Conservation (phyloP, 257 asterid species). For the Solanum chmielewskii region DNA sequence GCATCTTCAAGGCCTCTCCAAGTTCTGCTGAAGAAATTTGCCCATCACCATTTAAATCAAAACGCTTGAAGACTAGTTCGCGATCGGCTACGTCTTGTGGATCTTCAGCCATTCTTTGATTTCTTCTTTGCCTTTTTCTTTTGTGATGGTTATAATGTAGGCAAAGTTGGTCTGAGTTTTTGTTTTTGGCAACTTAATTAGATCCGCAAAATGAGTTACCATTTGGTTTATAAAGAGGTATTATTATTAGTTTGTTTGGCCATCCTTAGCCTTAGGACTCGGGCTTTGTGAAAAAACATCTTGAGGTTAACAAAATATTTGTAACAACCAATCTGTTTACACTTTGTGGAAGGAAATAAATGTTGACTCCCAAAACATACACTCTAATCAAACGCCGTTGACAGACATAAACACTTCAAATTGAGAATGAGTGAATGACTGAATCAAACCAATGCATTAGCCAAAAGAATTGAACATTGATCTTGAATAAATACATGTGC, state of each 20-base stretch:
- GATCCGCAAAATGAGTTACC: background rate
- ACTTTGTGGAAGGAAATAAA: background rate
- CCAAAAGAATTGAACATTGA: background rate
- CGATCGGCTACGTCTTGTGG: slow-evolving; percentile 53
- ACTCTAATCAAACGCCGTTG: background rate
- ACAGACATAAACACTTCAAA: background rate
- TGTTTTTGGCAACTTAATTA: background rate
- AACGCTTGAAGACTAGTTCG: slow-evolving; percentile 64
- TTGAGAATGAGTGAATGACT: background rate
- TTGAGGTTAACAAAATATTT: background rate
- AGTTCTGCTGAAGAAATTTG: slow-evolving; percentile 67
- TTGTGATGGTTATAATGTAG: background rate
- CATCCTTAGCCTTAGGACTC: background rate
- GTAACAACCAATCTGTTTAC: background rate
- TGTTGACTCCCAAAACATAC: background rate
- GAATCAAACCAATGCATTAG: background rate
- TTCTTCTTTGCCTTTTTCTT: background rate
- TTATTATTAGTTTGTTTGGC: background rate
- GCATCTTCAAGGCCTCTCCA: slow-evolving; percentile 56
- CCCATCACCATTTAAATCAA: slow-evolving; percentile 79
- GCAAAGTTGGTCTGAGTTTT: background rate
- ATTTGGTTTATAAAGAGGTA: background rate
- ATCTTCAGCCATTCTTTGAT: slow-evolving; percentile 39
- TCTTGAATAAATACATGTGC: background rate
- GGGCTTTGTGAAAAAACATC: background rate